These are phyloP conservation scores for Scenedesmus sp. DNA, from an alignment of 163 green algal genomes.

Conservation along the genomic window DNA sequence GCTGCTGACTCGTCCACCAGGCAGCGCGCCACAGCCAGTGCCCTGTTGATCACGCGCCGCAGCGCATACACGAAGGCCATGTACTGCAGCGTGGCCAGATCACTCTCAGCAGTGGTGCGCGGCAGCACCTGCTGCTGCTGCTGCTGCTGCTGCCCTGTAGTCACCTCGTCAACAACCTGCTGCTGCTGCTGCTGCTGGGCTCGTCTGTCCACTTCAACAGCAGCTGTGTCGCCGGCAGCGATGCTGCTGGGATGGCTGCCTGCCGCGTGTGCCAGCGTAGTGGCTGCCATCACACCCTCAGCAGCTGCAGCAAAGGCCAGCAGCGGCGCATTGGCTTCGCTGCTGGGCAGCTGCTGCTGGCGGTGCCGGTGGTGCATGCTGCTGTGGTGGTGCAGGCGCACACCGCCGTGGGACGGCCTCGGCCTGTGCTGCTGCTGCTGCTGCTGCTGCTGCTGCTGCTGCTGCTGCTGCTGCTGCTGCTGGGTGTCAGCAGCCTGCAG, in stretches of 20 bases:
- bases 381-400: background rate
- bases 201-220: background rate
- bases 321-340: background rate
- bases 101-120: background rate
- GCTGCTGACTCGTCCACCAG: conserved; percentile 9
- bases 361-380: background rate
- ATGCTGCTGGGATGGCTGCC: background rate
- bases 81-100: conserved; percentile 37
- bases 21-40: conserved; percentile 30
- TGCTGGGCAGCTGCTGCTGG: background rate
- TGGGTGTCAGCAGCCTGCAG: background rate
- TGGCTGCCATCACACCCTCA: background rate
- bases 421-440: background rate
- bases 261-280: background rate
- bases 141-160: conserved; percentile 9
- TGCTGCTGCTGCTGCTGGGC: background rate
- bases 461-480: conserved; percentile 20
- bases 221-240: background rate
- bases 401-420: background rate
- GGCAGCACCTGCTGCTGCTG: background rate
- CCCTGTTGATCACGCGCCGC: conserved; percentile 34
- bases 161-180: background rate
- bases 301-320: background rate
- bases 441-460: conserved; percentile 21
- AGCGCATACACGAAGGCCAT: conserved; percentile 45